Percentiles rank a stretch among this genome's conserved stretches.
Conservation (phyloP, 306 rosid genomes). For the Ceratonia siliqua region DNA sequence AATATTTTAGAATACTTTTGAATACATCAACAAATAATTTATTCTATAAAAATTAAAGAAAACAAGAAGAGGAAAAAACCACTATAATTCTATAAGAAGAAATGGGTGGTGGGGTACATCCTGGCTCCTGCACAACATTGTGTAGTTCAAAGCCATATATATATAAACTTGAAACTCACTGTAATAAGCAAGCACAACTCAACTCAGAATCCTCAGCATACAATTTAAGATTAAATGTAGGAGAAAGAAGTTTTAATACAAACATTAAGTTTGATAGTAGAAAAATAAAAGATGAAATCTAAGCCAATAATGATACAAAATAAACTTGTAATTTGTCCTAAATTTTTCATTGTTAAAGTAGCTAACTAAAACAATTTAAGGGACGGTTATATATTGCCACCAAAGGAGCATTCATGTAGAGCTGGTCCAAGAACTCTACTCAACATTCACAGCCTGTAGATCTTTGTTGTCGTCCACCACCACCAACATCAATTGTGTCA, state of each 20-base stretch:
- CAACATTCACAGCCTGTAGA: constrained; percentile 89
- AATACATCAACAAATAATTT: too few relatives aligned
- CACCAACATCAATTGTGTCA: constrained; percentile 75
- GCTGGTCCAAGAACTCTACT: constrained; percentile 21
- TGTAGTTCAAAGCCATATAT: background rate
- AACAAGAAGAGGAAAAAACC: too few relatives aligned
- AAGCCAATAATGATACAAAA: constrained; percentile 40
- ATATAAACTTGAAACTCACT: background rate
- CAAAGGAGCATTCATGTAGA: constrained; percentile 20
- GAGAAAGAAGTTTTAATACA: background rate
- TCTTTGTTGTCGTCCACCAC: constrained; percentile 79
- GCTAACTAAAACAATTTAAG: constrained; percentile 33
- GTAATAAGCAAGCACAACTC: background rate
- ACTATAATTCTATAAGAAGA: too few relatives aligned
- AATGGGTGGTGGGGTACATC: too few relatives aligned
- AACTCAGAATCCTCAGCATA: constrained; percentile 14
- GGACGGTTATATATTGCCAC: constrained; percentile 23
- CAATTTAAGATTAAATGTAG: constrained; percentile 11
- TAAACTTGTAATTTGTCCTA: constrained; percentile 20
- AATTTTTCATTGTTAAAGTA: constrained; percentile 16
- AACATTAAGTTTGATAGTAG: constrained; percentile 22
- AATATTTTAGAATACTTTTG: too few relatives aligned
- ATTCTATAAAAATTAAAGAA: too few relatives aligned
- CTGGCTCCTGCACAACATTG: background rate
- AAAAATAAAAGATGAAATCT: constrained; percentile 5